Evolutionary conservation across 768 basidiomycete genomes (phyloP), one percentile per base, ranked within the genome.

Genomic region (Termitomyces sp.): DNA sequence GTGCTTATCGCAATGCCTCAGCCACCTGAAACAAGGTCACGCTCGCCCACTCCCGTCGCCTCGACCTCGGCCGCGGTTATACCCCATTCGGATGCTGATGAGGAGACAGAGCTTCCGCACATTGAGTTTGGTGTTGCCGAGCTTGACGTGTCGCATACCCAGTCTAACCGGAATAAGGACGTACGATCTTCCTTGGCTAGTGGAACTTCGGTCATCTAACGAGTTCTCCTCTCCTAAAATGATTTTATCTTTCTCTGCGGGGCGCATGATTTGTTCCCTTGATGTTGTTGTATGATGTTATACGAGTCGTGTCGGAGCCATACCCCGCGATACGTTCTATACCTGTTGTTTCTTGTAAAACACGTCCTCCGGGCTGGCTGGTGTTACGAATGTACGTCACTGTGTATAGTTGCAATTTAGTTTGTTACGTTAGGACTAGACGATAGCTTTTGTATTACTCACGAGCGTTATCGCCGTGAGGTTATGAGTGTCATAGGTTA

Each of bases 1-100:
- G 69, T 72, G 31, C 61, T 72, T 23, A 70, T 73, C 26, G 72
- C 70, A 3, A 73, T 73, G 72, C 72, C 70, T 2, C 63, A 64
- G 37, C 64, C 56, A 14, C 43, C 64, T 23, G 54, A 41, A 55
- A 37, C 51, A 11, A 59, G 58, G 53, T 48, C 55, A 14, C 44
- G 52, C 9, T 59, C 61, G 10, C 38, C 52, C 7, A 21, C 46
- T 7, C 46, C 42, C 19, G 37, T 51, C 8, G 35, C 65, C 12
- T 37, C 63, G 26, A 56, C 59, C 3, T 53, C 56, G 8, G 17
- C 59, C 7, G 43, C 56, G 2, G 26, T 33, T 1, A 51, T 40
- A 12, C 26, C 54, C 3, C 48, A 17, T 3, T 26, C 41, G 10
- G 11, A 3, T 42, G 11, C 11, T 21, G 42, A 53, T 30, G 66